Base-by-base conservation (phyloP, 116 monocot genomes). In the Papilionanthe hybrid region DNA sequence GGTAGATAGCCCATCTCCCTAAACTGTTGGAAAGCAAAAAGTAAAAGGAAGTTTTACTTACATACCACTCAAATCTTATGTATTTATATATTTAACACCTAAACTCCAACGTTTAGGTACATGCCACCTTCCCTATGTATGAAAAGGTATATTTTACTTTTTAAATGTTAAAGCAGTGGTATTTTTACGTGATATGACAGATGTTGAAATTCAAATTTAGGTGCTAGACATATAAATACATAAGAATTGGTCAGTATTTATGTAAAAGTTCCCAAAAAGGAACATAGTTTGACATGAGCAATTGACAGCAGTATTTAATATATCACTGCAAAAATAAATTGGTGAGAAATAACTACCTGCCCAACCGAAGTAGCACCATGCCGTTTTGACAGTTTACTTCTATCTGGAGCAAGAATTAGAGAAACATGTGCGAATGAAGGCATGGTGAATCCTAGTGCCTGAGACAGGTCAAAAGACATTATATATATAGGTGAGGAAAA, bases 281-380 rank as follows among this genome's bases (percentile, higher is more conserved):
- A 41, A 17, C 69, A 69, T 37, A 32, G 69, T 13, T 30, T 43
- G 44, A 44, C 18, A 73, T 73, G 72, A 72, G 43, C n/a, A 53
- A 17, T 53, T 53, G 17, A 17, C 53, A 53, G 53, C 53, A 50
- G 44, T 30, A 20, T 49, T 10, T 49, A 71, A 79, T 29, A 15
- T 53, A 53, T 53, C 17, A 57, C 57, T 27, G 25, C 73, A 77
- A 53, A 3, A 12, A 42, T 10, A 43, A 77, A 1, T 37, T 25
- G 11, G 2, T 19, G 47, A 42, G 50, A 43, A 80, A 56, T 43
- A 72, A 32, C 18, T 85, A 93, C 98, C 98, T 98, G 98, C 22
- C 98, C 98, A 6, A 98, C 93, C 69, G 98, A 98, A 74, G 98
- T 98, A 81, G 98, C 98, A 82, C 98, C 94, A 86, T 98, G 98